phyloP scores from a whole-genome alignment of 148 eudicot species.

The Vaccinium darrowii region DNA sequence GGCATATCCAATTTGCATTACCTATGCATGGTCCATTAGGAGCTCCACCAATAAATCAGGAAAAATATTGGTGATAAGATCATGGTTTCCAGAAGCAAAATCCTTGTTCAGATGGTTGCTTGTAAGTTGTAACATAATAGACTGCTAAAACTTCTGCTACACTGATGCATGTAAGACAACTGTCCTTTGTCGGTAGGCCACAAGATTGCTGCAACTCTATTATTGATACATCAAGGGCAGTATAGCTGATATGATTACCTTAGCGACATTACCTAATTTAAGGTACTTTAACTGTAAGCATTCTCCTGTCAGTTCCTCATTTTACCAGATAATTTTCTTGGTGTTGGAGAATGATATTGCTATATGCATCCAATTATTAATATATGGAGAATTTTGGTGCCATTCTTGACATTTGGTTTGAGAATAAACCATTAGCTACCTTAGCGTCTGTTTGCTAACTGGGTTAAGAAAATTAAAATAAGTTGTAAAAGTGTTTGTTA shows the following conservation, averaged over 20 bases:
- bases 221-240: background rate
- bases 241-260: background rate
- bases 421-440: background rate
- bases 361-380: background rate
- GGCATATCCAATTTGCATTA: too few relatives aligned
- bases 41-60: background rate
- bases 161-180: background rate
- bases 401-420: background rate
- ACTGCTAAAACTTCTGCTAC: background rate
- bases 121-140: background rate
- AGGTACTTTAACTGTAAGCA: background rate
- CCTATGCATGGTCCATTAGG: too few relatives aligned
- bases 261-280: background rate
- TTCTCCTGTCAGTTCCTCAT: background rate
- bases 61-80: background rate
- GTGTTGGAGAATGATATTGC: background rate
- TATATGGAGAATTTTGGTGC: background rate
- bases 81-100: background rate
- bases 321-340: background rate
- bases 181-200: background rate
- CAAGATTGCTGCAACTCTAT: background rate
- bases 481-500: too few relatives aligned
- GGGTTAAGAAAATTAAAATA: too few relatives aligned
- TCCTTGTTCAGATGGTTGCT: background rate
- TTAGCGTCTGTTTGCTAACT: too few relatives aligned